Conservation (phyloP, 345 rosid species). For the Melastoma malabathricum region DNA sequence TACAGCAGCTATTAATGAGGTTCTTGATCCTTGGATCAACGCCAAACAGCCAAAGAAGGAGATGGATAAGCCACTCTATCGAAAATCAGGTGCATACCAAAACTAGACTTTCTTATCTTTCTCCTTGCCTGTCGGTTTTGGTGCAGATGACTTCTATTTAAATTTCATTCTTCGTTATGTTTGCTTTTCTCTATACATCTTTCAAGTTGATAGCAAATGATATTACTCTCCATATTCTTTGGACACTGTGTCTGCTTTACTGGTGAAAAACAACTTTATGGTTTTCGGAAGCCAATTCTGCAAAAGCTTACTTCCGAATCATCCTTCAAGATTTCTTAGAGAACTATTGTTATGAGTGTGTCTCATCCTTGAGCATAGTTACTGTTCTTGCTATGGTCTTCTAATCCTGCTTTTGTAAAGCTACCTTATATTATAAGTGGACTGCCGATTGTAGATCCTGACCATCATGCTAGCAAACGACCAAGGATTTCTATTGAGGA, state of each 20-base stretch:
- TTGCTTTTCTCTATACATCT: no score
- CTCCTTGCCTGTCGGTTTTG: not conserved
- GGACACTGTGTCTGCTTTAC: no score
- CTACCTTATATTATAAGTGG: constrained; percentile 11
- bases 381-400: not conserved
- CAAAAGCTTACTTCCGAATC: no score
- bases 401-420: not conserved
- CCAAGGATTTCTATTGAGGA: constrained; percentile 54
- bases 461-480: constrained; percentile 59
- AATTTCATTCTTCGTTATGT: no score
- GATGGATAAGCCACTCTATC: constrained; percentile 56
- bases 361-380: no score
- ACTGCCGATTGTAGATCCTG: constrained; percentile 38
- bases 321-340: no score
- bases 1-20: constrained; percentile 94
- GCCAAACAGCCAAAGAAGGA: constrained; percentile 92
- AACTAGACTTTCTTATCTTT: not conserved
- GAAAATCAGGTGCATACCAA: constrained; percentile 56
- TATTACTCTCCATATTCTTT: no score
- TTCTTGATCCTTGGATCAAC: constrained; percentile 90
- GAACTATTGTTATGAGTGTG: no score
- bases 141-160: no score
- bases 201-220: no score
- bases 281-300: no score
- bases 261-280: no score